A percentile compares a stretch with the other conserved stretches of the same genome.
These are phyloP conservation scores for Claviceps arundinis DNA, from an alignment of 2,329 filamentous ascomycete species.

Conservation along the genomic window DNA sequence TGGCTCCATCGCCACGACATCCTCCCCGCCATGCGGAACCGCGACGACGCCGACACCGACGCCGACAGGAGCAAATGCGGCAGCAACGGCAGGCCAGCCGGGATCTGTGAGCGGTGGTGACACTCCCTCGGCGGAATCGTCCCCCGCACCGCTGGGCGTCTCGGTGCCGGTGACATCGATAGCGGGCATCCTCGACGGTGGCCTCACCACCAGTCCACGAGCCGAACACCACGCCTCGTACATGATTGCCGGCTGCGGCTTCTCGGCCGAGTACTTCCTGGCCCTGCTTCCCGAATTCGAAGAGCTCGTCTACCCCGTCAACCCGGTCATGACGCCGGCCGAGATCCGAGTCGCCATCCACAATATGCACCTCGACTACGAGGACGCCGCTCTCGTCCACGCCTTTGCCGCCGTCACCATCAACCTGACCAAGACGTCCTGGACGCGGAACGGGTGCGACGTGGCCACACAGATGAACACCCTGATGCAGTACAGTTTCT, in stretches of 20 bases:
- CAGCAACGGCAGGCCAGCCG: not conserved
- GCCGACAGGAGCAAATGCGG: no score
- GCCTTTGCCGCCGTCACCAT: constrained; percentile 23
- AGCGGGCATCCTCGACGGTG: constrained; percentile 13
- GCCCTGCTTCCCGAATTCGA: constrained; percentile 21
- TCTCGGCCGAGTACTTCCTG: constrained; percentile 20
- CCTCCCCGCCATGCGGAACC: not conserved
- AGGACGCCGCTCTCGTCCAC: constrained; percentile 23
- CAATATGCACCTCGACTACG: constrained; percentile 18
- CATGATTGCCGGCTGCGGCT: constrained; percentile 8
- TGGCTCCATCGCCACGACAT: not conserved
- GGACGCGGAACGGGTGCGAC: constrained; percentile 15
- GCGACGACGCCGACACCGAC: no score
- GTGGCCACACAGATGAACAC: constrained; percentile 18
- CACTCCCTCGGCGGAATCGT: constrained; percentile 7
- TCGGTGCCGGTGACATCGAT: constrained; percentile 12
- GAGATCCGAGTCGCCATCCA: constrained; percentile 19
- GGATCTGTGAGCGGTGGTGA: constrained; percentile 3
- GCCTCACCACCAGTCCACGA: constrained; percentile 1
- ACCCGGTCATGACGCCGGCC: constrained; percentile 19
- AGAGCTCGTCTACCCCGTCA: constrained; percentile 23
- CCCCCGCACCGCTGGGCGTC: not conserved
- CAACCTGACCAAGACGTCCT: constrained; percentile 20
- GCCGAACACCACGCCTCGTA: not conserved
- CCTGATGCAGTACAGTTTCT: constrained; percentile 11